Base-by-base conservation (phyloP, 805 yeast genomes). In the Saturnispora ahearnii region DNA sequence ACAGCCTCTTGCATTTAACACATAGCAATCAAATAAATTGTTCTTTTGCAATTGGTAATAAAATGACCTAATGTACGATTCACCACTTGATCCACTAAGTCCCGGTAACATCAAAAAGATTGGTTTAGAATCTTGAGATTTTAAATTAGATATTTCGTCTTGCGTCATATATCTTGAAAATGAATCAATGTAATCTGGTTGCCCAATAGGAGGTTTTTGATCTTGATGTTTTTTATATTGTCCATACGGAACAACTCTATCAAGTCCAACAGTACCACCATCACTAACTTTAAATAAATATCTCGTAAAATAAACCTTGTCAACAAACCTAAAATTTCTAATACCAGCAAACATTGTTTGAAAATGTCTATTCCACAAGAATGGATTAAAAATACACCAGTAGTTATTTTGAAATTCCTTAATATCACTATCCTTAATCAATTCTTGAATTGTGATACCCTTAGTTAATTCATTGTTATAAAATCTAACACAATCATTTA, bases 1-100 rank as follows among this genome's bases (percentile, higher is more conserved):
- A 64, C 95, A 87, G 5, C 95, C 95, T 45, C 96, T 70, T 4
- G 82, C 69, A 60, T 85, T 86, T 53, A 84, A 67, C 18, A 87
- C 93, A 41, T 78, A 79, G 7, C 78, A 72, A 54, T 83, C 90
- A 71, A 84, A 83, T 1, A 69, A 67, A 15, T 55, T 50, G 33
- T 60, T 59, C 13, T 64, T 59, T 4, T 57, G 53, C 3, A 73
- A 63, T 22, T 65, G 61, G 41, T 70, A 66, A 15, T 79, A 74
- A 34, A 82, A 61, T 49, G 85, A 74, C 24, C 93, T 73, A 40
- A 87, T 79, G 59, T 87, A 80, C 6, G 84, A 73, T 61, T 87
- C 95, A 54, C 82, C 85, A n/a, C 90, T 81, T 0, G 95, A 93
- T 5, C 96, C 96, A 1, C 86, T 82, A 36, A 87, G 73, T 0